phyloP scores from a whole-genome alignment of 1,139 yeast species.

The Pichia sp. region DNA sequence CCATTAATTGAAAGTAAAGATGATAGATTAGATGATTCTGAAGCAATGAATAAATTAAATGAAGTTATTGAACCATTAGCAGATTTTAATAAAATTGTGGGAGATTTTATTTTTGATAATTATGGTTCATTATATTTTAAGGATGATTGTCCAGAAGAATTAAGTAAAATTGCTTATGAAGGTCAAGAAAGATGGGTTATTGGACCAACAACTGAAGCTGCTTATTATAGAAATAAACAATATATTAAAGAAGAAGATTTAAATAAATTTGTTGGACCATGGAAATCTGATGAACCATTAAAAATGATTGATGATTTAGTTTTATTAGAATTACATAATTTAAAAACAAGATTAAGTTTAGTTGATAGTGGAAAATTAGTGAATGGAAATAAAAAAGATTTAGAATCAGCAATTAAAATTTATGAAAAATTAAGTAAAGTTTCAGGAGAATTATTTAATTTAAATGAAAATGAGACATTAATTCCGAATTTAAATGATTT shows the following conservation, averaged over 20 bases:
- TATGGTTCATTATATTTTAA: slow-evolving; percentile 78
- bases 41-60: slow-evolving; percentile 41
- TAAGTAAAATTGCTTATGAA: slow-evolving; percentile 44
- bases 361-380: slow-evolving; percentile 46
- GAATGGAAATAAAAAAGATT: slow-evolving; percentile 31
- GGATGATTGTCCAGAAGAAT: slow-evolving; percentile 40
- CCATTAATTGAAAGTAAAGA: slow-evolving; percentile 52
- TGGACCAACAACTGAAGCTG: slow-evolving; percentile 82
- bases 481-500: slow-evolving; percentile 52
- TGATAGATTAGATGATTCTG: slow-evolving; percentile 34
- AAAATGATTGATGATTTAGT: slow-evolving; percentile 62
- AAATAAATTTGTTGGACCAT: slow-evolving; percentile 63
- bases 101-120: slow-evolving; percentile 52
- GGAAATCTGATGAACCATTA: slow-evolving; percentile 52
- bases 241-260: slow-evolving; percentile 40
- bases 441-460: slow-evolving; percentile 50
- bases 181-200: slow-evolving; percentile 79
- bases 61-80: slow-evolving; percentile 57
- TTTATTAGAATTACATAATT: slow-evolving; percentile 57
- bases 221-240: slow-evolving; percentile 63
- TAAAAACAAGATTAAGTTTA: slow-evolving; percentile 47
- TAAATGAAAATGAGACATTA: slow-evolving; percentile 33
- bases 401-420: slow-evolving; percentile 41
- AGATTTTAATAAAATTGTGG: slow-evolving; percentile 48
- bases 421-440: slow-evolving; percentile 53